These are phyloP conservation scores for Phialophora chinensis DNA, from an alignment of 2,329 filamentous ascomycete species.

Conservation along the genomic window DNA sequence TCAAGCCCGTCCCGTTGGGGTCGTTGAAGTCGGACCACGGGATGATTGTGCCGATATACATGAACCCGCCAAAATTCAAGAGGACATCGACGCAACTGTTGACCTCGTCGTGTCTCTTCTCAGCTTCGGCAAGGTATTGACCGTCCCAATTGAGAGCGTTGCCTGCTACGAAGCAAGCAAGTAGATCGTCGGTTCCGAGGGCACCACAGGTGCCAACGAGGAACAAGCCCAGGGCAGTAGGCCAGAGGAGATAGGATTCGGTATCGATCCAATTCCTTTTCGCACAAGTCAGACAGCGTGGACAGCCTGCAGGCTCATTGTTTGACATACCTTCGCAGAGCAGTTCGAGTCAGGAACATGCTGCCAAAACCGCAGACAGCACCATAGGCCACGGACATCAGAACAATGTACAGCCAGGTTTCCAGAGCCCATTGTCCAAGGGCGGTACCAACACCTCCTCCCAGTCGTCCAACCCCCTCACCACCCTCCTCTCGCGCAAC, in stretches of 20 bases:
- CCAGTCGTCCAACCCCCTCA: too few species aligned
- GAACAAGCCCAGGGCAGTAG: constrained; percentile 62
- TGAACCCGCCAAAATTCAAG: constrained; percentile 78
- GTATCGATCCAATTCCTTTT: constrained; percentile 61
- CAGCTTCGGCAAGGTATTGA: constrained; percentile 61
- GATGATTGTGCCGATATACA: constrained; percentile 95
- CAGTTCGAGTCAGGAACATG: constrained; percentile 54
- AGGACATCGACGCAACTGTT: constrained; percentile 64
- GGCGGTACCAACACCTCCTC: too few species aligned
- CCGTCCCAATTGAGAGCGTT: constrained; percentile 68
- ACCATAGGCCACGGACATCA: constrained; percentile 61
- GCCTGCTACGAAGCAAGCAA: constrained; percentile 67
- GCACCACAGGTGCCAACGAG: constrained; percentile 63
- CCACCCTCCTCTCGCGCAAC: too few species aligned
- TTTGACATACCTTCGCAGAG: constrained; percentile 42
- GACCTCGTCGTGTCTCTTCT: constrained; percentile 65
- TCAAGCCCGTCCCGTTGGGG: constrained; percentile 68
- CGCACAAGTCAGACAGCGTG: constrained; percentile 60
- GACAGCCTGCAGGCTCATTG: neutral
- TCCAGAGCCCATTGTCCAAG: constrained; percentile 61
- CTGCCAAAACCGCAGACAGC: constrained; percentile 57
- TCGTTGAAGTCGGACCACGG: constrained; percentile 92
- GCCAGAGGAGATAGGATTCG: constrained; percentile 61
- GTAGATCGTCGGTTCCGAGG: constrained; percentile 64
- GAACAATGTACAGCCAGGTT: constrained; percentile 65